Conservation (phyloP, 2,329 filamentous ascomycete genomes). For the Emergomyces pasteurianus region DNA sequence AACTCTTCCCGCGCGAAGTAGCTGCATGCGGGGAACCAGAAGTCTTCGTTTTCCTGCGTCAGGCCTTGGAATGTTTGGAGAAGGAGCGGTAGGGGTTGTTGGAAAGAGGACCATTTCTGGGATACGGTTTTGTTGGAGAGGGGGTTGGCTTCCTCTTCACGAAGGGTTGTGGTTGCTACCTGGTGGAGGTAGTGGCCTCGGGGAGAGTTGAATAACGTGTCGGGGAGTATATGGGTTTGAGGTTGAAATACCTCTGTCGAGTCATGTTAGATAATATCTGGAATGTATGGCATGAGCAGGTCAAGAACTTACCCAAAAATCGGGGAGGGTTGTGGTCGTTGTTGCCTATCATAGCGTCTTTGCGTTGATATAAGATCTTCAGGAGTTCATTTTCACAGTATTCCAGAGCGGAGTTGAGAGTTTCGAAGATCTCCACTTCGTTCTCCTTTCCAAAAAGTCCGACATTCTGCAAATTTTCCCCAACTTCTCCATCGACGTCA, state of each 20-base stretch:
- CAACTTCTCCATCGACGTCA: constrained; percentile 61
- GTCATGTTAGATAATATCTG: not conserved
- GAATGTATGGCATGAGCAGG: not conserved
- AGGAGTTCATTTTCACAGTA: constrained; percentile 91
- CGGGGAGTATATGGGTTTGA: constrained; percentile 18
- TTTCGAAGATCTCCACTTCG: constrained; percentile 68
- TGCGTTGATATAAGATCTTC: constrained; percentile 62
- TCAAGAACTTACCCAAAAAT: constrained; percentile 3
- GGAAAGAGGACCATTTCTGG: constrained; percentile 71
- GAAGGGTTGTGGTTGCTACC: constrained; percentile 65
- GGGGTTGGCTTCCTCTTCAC: constrained; percentile 47
- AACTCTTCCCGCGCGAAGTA: constrained; percentile 66
- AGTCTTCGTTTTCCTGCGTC: constrained; percentile 78
- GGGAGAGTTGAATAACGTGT: constrained; percentile 59
- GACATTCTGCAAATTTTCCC: constrained; percentile 67
- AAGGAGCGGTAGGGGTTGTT: constrained; percentile 80
- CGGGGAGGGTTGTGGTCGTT: constrained; percentile 4
- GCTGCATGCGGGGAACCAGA: constrained; percentile 71
- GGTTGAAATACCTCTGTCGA: not conserved
- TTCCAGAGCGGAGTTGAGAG: constrained; percentile 86
- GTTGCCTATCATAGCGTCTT: constrained; percentile 37
- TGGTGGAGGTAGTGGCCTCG: constrained; percentile 64
- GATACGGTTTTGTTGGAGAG: constrained; percentile 24
- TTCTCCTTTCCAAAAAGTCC: constrained; percentile 65
- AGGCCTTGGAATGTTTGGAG: constrained; percentile 91